Percentiles rank a stretch among this genome's conserved stretches.
phyloP scores from a whole-genome alignment of 768 basidiomycete genomes.

The Naganishia friedmannii region DNA sequence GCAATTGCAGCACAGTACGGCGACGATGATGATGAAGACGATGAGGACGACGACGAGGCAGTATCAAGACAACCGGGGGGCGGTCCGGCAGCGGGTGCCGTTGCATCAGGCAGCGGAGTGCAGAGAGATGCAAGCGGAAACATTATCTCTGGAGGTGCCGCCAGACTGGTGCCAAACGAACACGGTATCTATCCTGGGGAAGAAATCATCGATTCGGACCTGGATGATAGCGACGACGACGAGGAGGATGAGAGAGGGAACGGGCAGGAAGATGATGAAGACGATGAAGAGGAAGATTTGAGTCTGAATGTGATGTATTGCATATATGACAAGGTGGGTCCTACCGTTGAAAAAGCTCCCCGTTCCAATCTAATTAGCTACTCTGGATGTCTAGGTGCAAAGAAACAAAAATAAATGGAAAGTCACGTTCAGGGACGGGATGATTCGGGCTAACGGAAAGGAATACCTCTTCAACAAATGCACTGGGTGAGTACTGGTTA shows the following conservation, averaged over 20 bases:
- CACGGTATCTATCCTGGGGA: constrained; percentile 52
- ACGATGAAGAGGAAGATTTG: constrained; percentile 67
- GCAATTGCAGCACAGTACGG: constrained; percentile 16
- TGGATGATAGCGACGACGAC: constrained; percentile 83
- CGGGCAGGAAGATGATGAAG: constrained; percentile 60
- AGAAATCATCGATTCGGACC: constrained; percentile 92
- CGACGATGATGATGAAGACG: constrained; percentile 32
- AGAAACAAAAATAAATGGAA: constrained; percentile 99
- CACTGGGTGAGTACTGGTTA: constrained; percentile 66
- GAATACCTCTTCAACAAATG: constrained; percentile 98
- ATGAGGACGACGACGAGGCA: constrained; percentile 23
- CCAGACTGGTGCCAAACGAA: constrained; percentile 43
- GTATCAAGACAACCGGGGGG: constrained; percentile 15
- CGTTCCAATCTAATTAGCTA: neutral
- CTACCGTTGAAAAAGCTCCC: too few species aligned
- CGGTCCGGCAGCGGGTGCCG: neutral
- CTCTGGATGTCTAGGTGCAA: constrained; percentile 65
- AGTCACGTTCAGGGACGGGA: constrained; percentile 92
- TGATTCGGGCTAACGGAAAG: constrained; percentile 93
- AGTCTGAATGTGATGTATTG: constrained; percentile 91
- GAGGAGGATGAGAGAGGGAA: constrained; percentile 64
- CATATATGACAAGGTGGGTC: constrained; percentile 88
- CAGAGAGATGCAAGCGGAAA: constrained; percentile 20
- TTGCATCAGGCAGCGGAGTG: constrained; percentile 14
- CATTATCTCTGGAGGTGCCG: constrained; percentile 20